Evolutionary conservation across 2,329 filamentous ascomycete genomes (phyloP).

Genomic region (Xylaria arbuscula): DNA sequence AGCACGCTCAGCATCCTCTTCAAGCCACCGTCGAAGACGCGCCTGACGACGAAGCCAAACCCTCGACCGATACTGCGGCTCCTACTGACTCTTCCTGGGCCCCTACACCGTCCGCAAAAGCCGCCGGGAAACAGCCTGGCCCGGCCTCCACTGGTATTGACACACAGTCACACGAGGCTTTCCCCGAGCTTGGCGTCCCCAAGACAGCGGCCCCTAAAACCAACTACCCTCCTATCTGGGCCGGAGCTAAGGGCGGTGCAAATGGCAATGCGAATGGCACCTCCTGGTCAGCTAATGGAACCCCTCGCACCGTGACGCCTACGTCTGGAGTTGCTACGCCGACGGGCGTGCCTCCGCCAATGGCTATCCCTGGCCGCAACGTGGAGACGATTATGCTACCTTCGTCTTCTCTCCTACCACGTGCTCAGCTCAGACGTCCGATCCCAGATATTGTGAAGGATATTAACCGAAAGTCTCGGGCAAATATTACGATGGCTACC

Average conservation of each 20-base stretch:
- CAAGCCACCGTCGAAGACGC: conserved; percentile 82
- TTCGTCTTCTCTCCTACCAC: conserved; percentile 79
- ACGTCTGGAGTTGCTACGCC: conserved; percentile 67
- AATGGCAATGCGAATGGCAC: conserved; percentile 65
- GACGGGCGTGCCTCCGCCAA: conserved; percentile 61
- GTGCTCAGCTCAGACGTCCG: conserved; percentile 83
- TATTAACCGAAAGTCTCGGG: conserved; percentile 91
- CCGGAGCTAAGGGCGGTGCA: conserved; percentile 70
- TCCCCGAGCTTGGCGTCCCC: conserved; percentile 84
- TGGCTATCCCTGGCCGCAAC: conserved; percentile 85
- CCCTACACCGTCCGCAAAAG: conserved; percentile 68
- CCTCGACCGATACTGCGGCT: conserved; percentile 61
- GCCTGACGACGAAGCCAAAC: conserved; percentile 79
- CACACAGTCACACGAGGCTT: conserved; percentile 88
- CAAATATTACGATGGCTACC: conserved; percentile 80
- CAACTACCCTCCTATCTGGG: conserved; percentile 80
- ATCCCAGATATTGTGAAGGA: conserved; percentile 87
- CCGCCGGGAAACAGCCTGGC: conserved; percentile 75
- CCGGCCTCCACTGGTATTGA: conserved; percentile 69
- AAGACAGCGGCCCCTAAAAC: conserved; percentile 71
- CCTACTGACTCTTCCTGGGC: conserved; percentile 59
- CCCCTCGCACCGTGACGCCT: conserved; percentile 72
- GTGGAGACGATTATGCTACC: conserved; percentile 80
- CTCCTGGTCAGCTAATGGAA: conserved; percentile 62
- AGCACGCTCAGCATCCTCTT: conserved; percentile 65